A percentile compares a stretch with the other conserved stretches of the same genome.
Conservation (phyloP, 2,329 filamentous ascomycete genomes). For the Ascochyta rabiei region DNA sequence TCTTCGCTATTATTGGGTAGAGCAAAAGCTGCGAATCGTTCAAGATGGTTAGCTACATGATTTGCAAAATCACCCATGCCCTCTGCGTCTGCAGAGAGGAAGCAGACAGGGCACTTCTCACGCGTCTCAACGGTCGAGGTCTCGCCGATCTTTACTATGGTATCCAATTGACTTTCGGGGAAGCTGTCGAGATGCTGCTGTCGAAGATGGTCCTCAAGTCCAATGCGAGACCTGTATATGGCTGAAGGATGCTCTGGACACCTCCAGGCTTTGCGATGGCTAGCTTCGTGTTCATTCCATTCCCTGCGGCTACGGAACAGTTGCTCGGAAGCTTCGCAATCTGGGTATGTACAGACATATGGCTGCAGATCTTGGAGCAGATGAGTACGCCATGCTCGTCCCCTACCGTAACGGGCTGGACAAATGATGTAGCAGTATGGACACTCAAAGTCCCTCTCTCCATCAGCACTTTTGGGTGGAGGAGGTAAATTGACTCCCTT, state of each 20-base stretch:
- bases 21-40: slow-evolving; percentile 44
- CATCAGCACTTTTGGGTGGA: slow-evolving; percentile 39
- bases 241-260: slow-evolving; percentile 43
- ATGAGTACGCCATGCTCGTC: slow-evolving; percentile 44
- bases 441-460: slow-evolving; percentile 47
- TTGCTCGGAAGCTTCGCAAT: slow-evolving; percentile 33
- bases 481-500: slow-evolving; percentile 42
- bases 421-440: slow-evolving; percentile 49
- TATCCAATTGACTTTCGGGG: slow-evolving; percentile 34
- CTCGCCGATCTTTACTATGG: slow-evolving; percentile 42
- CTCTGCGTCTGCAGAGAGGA: slow-evolving; percentile 28
- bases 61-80: slow-evolving; percentile 36
- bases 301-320: slow-evolving; percentile 47
- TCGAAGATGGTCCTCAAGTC: slow-evolving; percentile 40
- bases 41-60: slow-evolving; percentile 47
- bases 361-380: slow-evolving; percentile 47
- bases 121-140: slow-evolving; percentile 42
- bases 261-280: slow-evolving; percentile 46
- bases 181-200: slow-evolving; percentile 38
- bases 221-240: slow-evolving; percentile 30
- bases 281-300: slow-evolving; percentile 47
- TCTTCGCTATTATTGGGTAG: slow-evolving; percentile 38
- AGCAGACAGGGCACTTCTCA: slow-evolving; percentile 42
- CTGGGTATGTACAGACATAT: slow-evolving; percentile 45
- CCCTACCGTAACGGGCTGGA: slow-evolving; percentile 43